A percentile compares a stretch with the other conserved stretches of the same genome.
Evolutionary conservation across 805 yeast genomes (phyloP).

Genomic region (Schwanniomyces polymorphus): DNA sequence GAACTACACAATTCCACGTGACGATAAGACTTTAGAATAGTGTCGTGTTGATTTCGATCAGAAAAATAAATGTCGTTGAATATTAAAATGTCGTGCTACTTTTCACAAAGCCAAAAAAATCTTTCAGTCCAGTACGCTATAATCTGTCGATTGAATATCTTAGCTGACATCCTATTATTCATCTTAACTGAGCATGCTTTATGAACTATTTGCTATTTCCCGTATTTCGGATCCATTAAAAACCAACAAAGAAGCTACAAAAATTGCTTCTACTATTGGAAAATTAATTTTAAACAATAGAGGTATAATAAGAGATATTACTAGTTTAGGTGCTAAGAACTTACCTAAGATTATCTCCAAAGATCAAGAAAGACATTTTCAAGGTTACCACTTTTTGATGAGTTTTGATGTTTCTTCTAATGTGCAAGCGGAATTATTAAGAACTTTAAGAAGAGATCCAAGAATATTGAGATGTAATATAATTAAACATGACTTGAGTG

Average conservation of each 20-base stretch:
- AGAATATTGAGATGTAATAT: constrained; percentile 81
- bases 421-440: constrained; percentile 80
- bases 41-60: background rate
- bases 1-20: constrained; percentile 2
- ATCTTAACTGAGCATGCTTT: constrained; percentile 55
- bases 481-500: constrained; percentile 58
- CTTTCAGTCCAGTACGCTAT: background rate
- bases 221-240: constrained; percentile 65
- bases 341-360: constrained; percentile 81
- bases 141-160: background rate
- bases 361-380: constrained; percentile 86
- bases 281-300: constrained; percentile 80
- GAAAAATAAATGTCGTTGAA: no score
- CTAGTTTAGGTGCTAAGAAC: constrained; percentile 74
- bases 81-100: background rate
- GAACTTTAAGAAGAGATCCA: constrained; percentile 84
- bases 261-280: constrained; percentile 67
- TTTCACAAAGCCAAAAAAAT: background rate
- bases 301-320: constrained; percentile 87
- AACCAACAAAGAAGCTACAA: constrained; percentile 40
- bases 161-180: background rate
- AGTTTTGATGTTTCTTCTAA: constrained; percentile 83
- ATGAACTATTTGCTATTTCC: constrained; percentile 87
- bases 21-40: background rate
- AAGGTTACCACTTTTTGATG: constrained; percentile 85